Evolutionary conservation across 2,329 filamentous ascomycete genomes (phyloP), one percentile per base, ranked within the genome.

Genomic region (Epichloe sp.): DNA sequence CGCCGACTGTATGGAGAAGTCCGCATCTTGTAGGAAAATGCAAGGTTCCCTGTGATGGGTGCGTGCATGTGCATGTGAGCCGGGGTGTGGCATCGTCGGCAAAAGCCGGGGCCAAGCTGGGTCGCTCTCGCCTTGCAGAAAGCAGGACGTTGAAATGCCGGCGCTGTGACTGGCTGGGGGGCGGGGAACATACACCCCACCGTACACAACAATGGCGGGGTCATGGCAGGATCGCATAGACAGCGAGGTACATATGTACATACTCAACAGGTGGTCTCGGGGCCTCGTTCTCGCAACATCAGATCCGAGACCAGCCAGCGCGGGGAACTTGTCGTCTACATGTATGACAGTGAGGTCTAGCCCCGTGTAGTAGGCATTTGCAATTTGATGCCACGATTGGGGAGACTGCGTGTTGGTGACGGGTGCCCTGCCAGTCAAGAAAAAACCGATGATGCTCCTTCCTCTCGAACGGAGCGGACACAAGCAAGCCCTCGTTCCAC

Each of bases 191-290:
- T 26, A 3, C 7, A 8, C 23, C 6, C 23, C 23, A 26, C 23
- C 2, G 8, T 10, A 31, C 26, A 10, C 11, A 56, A 48, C 61
- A 68, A 69, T 68, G 57, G 61, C 60, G 62, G 63, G 63, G 43
- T n/a, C 37, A 38, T 14, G 7, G 11, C n/a, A 38, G 37, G 37
- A 15, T 38, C 26, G 17, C 26, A 26, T 26, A 6, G 23, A 26
- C 6, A 7, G 6, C 6, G 2, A 26, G 19, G 19, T 21, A 21
- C n/a, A n/a, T n/a, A n/a, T 21, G 19, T 21, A 21, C 3, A 37
- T 42, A 42, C 12, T 48, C 23, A 7, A 6, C 23, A 26, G 36
- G 12, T 42, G 36, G 12, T 42, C 47, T 3, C 21, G 15, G n/a
- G 47, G 47, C 4, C 47, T 36, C 23, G 23, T 31, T 14, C 47